phyloP scores from a whole-genome alignment of 176 grass and related monocot species.

The Triticum dicoccoides region DNA sequence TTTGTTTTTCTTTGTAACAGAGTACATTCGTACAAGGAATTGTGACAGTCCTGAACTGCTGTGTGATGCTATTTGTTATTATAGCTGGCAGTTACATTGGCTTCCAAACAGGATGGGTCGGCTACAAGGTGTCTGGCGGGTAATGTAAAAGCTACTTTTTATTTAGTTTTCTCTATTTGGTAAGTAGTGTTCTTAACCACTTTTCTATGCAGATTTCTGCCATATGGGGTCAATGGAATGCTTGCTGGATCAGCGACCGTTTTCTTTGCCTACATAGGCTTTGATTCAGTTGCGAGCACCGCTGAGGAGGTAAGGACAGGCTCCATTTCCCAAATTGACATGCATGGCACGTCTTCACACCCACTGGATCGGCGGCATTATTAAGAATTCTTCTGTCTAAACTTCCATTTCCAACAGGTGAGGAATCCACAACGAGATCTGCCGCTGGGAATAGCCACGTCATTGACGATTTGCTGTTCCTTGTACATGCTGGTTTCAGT shows the following conservation, averaged over 20 bases:
- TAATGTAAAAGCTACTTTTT: slow-evolving; percentile 29
- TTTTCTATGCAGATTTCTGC: slow-evolving; percentile 52
- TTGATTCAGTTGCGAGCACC: slow-evolving; percentile 79
- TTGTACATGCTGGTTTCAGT: slow-evolving; percentile 81
- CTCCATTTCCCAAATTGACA: background rate
- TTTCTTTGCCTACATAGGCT: slow-evolving; percentile 87
- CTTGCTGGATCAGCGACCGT: slow-evolving; percentile 80
- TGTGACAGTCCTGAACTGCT: slow-evolving; percentile 65
- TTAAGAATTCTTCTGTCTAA: slow-evolving; percentile 1
- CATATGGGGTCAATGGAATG: slow-evolving; percentile 71
- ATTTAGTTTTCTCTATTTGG: background rate
- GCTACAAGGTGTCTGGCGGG: slow-evolving; percentile 71
- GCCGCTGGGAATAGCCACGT: slow-evolving; percentile 60
- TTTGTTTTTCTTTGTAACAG: slow-evolving; percentile 19
- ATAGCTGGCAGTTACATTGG: slow-evolving; percentile 76
- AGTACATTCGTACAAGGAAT: slow-evolving; percentile 68
- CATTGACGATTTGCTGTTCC: slow-evolving; percentile 60
- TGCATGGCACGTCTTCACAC: background rate
- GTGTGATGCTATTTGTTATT: slow-evolving; percentile 83
- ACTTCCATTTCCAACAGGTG: slow-evolving; percentile 46
- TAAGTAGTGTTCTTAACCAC: background rate
- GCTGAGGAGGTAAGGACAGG: slow-evolving; percentile 61
- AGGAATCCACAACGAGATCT: slow-evolving; percentile 81
- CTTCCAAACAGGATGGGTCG: slow-evolving; percentile 82
- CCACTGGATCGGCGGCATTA: background rate